Base-by-base conservation (phyloP, 106 monocot genomes). In the Allium fistulosum region DNA sequence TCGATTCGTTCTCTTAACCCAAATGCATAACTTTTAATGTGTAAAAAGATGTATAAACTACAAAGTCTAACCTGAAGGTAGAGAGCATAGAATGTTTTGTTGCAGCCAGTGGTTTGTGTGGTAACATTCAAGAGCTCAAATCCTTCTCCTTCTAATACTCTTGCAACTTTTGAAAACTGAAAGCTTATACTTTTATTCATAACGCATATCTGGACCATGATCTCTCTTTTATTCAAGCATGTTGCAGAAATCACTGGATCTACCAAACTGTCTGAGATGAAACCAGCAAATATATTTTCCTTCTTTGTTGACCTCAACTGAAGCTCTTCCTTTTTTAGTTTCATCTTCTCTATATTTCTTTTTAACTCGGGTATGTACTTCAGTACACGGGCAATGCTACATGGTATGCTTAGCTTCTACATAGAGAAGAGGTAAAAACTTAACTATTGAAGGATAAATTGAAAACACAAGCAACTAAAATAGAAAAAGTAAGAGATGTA, bases 331-430 rank as follows among this genome's bases (percentile, higher is more conserved):
- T 92, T 92, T 50, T 61, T 84, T 8, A 61, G 47, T 14, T 7
- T 28, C 16, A 92, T 67, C 13, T 48, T 72, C 17, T 69, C 61
- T 2, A 91, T 62, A 10, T 74, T 66, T 15, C 71, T 72, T 68
- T 84, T 87, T 26, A 91, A 68, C 77, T 92, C 87, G 2, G 92
- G 87, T 72, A 92, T 85, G 80, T 92, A 92, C 47, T 82, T 78
- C 53, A 88, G 53, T 0, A 83, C 82, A 15, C 61, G 75, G 15
- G 80, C 74, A 15, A 92, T 58, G 0, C 80, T 88, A 46, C 51
- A 61, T 9, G 87, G 85, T 46, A 92, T 88, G 70, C 92, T 83
- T 64, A 88, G 51, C 62, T 85, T 84, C 78, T 85, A 82, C 92
- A 1, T 22, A 0, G 22, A 22, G 22, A 22, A 22, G 22, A 22